Evolutionary conservation across 2,329 filamentous ascomycete genomes (phyloP), one percentile per base, ranked within the genome.

Genomic region (Fusarium illudens): DNA sequence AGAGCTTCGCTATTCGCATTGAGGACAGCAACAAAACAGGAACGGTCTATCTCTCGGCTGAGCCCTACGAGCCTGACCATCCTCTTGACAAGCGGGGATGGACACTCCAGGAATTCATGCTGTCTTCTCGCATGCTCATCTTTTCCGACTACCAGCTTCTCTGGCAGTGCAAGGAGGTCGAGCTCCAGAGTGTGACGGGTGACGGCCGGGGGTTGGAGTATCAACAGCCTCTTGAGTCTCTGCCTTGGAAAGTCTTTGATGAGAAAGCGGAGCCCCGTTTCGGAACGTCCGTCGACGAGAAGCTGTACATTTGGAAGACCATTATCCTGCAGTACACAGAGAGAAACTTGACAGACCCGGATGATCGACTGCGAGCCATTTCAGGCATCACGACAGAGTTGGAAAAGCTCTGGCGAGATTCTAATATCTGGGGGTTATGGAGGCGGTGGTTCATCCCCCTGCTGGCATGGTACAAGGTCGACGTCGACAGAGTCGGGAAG

Each of bases 101-200:
- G 68, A 58, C 61, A 7, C 48, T 70, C 0, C 68, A 71, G 17
- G 68, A 71, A 48, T 68, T 32, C 15, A 57, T 71, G 29, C 54
- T 71, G 0, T 70, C 68, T 2, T 64, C 67, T 13, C 15, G 68
- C 25, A n/a, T 71, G 29, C 57, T 71, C 3, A 36, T 68, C 2
- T 71, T 70, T 10, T 60, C 50, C 20, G 29, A 60, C 19, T 59
- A 59, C 6, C 63, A 70, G 12, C 48, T 70, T 3, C 58, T 70
- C 0, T 70, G 67, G 67, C 66, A 70, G 7, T 70, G 67, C 19
- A 59, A 65, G 9, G 51, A 48, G 11, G 8, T 42, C 3, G 54
- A 64, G 0, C 19, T 70, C 19, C 51, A 34, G 15, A 51, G 67
- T 3, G 67, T 53, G 2, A 53, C 50, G 3, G 50, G 50, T 1